A percentile compares a stretch with the other conserved stretches of the same genome.
Evolutionary conservation across 768 basidiomycete species (phyloP).

Genomic region (Neoboletus subvelutipes): DNA sequence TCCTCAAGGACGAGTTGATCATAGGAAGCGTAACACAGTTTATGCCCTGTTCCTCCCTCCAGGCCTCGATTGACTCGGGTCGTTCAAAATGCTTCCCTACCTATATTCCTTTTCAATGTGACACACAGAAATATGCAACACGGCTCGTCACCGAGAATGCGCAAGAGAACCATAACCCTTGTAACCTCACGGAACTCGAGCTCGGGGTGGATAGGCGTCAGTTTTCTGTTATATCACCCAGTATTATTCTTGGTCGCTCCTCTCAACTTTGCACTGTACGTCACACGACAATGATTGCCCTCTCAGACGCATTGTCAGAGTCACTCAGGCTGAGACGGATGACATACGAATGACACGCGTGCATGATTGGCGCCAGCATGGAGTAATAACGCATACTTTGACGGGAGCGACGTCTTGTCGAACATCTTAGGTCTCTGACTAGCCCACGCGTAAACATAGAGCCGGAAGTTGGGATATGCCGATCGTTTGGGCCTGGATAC

Average conservation of each 20-base stretch:
- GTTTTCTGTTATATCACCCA: not conserved
- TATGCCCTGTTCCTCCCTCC: not conserved
- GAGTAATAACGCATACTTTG: not conserved
- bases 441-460: too few species aligned
- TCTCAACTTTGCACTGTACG: not conserved
- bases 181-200: not conserved
- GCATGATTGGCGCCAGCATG: not conserved
- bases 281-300: not conserved
- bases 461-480: too few species aligned
- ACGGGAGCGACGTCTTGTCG: not conserved
- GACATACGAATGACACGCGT: not conserved
- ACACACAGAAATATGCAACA: not conserved
- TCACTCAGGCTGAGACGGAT: not conserved
- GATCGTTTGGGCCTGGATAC: not conserved
- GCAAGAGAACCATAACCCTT: not conserved
- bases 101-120: not conserved
- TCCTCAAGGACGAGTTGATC: constrained; percentile 13
- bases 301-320: not conserved
- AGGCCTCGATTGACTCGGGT: not conserved
- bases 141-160: not conserved
- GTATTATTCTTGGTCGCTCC: not conserved
- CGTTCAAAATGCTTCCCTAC: too few species aligned
- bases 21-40: not conserved
- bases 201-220: not conserved
- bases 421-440: not conserved